Evolutionary conservation across 1,139 yeast genomes (phyloP).

Genomic region (Candida sojae): DNA sequence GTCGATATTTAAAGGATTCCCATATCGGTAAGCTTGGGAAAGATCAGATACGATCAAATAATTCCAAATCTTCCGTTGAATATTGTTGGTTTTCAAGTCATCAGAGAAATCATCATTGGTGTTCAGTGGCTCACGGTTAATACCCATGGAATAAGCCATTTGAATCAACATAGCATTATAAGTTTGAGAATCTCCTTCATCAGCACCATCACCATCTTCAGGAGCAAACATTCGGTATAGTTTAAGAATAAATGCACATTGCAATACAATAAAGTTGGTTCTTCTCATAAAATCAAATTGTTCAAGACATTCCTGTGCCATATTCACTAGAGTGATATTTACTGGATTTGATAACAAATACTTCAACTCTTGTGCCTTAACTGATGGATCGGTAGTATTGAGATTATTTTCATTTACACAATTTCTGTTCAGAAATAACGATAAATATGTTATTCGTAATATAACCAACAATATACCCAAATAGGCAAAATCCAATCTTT

Average conservation of each 20-base stretch:
- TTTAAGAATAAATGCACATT: slow-evolving; percentile 42
- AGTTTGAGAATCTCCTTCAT: slow-evolving; percentile 45
- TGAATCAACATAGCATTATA: slow-evolving; percentile 41
- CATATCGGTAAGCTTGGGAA: slow-evolving; percentile 30
- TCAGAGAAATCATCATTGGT: slow-evolving; percentile 11
- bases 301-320: slow-evolving; percentile 56
- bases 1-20: slow-evolving; percentile 28
- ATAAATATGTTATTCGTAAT: slow-evolving; percentile 31
- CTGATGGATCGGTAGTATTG: slow-evolving; percentile 20
- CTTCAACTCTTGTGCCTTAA: slow-evolving; percentile 30
- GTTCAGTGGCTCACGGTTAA: slow-evolving; percentile 43
- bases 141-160: slow-evolving; percentile 47
- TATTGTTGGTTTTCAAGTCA: slow-evolving; percentile 32
- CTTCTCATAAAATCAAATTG: slow-evolving; percentile 52
- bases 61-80: slow-evolving; percentile 59
- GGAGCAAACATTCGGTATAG: slow-evolving; percentile 46
- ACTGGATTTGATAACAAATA: slow-evolving; percentile 51
- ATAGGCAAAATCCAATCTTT: slow-evolving; percentile 34
- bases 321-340: slow-evolving; percentile 41
- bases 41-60: slow-evolving; percentile 34
- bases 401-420: slow-evolving; percentile 27
- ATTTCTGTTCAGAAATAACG: slow-evolving; percentile 34
- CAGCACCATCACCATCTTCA: slow-evolving; percentile 53
- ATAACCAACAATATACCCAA: slow-evolving; percentile 32
- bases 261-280: slow-evolving; percentile 51